Percentiles rank a stretch among this genome's conserved stretches.
phyloP scores from a whole-genome alignment of 768 basidiomycete species.

The Trametes punicea region DNA sequence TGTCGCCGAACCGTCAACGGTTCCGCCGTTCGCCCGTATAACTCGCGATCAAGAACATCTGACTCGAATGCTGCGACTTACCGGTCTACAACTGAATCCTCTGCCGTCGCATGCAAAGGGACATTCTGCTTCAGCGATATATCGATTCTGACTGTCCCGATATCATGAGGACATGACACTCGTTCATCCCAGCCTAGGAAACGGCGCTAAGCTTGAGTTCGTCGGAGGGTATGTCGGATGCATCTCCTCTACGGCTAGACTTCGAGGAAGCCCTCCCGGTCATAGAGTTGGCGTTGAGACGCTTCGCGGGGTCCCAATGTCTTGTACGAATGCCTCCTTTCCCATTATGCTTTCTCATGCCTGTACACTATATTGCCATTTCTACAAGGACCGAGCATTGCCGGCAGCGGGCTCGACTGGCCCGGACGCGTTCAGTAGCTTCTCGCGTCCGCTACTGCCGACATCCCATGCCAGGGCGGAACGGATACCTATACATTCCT shows the following conservation, averaged over 20 bases:
- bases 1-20: neutral
- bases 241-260: too few species aligned
- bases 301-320: too few species aligned
- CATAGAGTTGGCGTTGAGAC: conserved; percentile 1
- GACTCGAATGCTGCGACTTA: too few species aligned
- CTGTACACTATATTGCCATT: neutral
- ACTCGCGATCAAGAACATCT: neutral
- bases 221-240: neutral
- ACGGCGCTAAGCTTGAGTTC: neutral
- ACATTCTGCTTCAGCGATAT: neutral
- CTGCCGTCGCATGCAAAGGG: too few species aligned
- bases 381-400: conserved; percentile 1
- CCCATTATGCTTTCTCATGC: conserved; percentile 1
- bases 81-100: too few species aligned
- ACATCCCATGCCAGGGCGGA: neutral
- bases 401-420: conserved; percentile 1
- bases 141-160: neutral
- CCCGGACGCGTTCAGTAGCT: conserved; percentile 1
- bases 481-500: neutral
- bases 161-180: conserved; percentile 2
- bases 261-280: neutral
- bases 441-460: neutral
- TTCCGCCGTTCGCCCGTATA: neutral
- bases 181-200: neutral
- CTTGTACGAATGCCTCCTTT: neutral